Percentiles rank a stretch among this genome's conserved stretches.
Evolutionary conservation across 352 stramenopile species (phyloP).

Genomic region (Phytophthora syringae): DNA sequence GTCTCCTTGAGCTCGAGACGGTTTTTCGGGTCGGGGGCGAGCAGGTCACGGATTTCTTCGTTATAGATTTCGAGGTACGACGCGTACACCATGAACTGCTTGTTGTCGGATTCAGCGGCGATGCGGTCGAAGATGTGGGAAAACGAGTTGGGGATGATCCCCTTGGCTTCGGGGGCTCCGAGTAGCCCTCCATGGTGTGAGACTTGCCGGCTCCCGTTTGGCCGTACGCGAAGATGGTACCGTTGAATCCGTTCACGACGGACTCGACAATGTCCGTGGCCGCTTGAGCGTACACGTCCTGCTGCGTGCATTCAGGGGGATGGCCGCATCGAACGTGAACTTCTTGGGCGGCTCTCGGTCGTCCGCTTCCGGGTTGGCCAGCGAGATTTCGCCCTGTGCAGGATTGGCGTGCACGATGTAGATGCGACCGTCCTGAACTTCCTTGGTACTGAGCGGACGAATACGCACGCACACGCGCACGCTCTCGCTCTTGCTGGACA

Average conservation of each 20-base stretch:
- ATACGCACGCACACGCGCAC: conserved; percentile 95
- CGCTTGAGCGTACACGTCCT: conserved; percentile 92
- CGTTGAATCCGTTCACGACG: conserved; percentile 96
- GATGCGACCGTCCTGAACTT: conserved; percentile 90
- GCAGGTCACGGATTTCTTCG: conserved; percentile 96
- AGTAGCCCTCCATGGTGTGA: conserved; percentile 93
- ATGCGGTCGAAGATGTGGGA: conserved; percentile 97
- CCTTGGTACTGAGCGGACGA: conserved; percentile 92
- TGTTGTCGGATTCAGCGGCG: conserved; percentile 61
- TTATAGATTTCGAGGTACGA: conserved; percentile 99
- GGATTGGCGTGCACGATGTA: conserved; percentile 85
- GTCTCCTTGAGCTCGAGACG: conserved; percentile 95
- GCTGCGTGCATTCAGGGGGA: conserved; percentile 84
- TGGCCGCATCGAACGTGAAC: conserved; percentile 97
- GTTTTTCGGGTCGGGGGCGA: conserved; percentile 88
- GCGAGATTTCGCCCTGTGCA: conserved; percentile 82
- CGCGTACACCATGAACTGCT: conserved; percentile 94
- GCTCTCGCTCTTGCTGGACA: conserved; percentile 70
- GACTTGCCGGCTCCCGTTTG: conserved; percentile 89
- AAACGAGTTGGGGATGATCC: conserved; percentile 97
- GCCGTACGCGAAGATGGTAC: conserved; percentile 97
- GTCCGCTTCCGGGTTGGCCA: conserved; percentile 84
- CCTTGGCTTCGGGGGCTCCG: conserved; percentile 88
- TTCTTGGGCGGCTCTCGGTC: conserved; percentile 87
- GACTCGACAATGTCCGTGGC: conserved; percentile 93